These are phyloP conservation scores for Neurospora intermedia DNA, from an alignment of 495 filamentous ascomycete genomes.

Conservation along the genomic window DNA sequence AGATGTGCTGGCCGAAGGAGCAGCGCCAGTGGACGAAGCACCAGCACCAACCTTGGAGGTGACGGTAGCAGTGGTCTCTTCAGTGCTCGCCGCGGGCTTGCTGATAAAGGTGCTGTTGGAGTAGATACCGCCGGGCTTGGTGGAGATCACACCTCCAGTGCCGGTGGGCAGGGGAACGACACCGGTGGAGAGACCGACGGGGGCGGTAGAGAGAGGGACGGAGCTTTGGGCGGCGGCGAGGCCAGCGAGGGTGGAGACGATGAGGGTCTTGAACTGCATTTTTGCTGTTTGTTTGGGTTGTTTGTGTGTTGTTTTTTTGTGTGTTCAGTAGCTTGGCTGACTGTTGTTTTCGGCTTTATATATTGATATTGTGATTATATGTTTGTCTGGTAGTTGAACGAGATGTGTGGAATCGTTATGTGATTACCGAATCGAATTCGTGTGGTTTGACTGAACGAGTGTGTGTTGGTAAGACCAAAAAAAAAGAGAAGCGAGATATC, in stretches of 20 bases:
- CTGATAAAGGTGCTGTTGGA: background rate
- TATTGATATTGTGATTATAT: background rate
- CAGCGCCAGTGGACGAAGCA: background rate
- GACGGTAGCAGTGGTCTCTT: background rate
- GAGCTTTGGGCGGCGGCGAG: conserved; percentile 6
- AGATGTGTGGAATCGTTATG: background rate
- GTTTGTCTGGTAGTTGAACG: background rate
- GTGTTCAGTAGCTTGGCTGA: background rate
- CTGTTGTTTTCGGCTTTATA: background rate
- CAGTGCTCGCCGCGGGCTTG: background rate
- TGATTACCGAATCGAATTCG: background rate
- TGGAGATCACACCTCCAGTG: background rate
- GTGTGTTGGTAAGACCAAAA: background rate
- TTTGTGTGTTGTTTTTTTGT: background rate
- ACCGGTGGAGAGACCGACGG: background rate
- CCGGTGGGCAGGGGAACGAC: background rate
- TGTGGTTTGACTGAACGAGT: background rate
- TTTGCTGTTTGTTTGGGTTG: background rate
- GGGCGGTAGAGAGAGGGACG: conserved; percentile 5
- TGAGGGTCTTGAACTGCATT: conserved; percentile 19
- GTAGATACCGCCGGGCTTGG: background rate
- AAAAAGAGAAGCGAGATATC: background rate
- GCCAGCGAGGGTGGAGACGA: conserved; percentile 16
- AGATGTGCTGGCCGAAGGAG: background rate
- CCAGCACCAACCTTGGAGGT: background rate